Percentiles rank a stretch among this genome's conserved stretches.
phyloP scores from a whole-genome alignment of 2,329 filamentous ascomycete species.

The Fusarium transvaalense region DNA sequence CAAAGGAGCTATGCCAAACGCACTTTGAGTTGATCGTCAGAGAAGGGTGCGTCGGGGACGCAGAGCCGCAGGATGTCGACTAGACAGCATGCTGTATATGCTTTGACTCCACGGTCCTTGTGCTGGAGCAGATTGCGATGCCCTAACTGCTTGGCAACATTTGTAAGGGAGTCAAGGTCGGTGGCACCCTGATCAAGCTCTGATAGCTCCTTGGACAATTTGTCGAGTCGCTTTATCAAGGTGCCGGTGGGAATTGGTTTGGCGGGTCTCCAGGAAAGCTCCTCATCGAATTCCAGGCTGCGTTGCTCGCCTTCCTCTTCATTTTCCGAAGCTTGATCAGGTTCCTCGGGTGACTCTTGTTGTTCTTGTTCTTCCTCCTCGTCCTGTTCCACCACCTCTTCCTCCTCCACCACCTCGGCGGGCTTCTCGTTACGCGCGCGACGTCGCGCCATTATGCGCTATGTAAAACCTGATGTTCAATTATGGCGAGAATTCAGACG shows the following conservation, averaged over 20 bases:
- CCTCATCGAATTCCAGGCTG: conserved; percentile 82
- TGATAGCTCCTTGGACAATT: conserved; percentile 83
- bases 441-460: conserved; percentile 55
- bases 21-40: conserved; percentile 89
- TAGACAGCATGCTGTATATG: conserved; percentile 88
- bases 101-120: conserved; percentile 93
- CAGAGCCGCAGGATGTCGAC: conserved; percentile 94
- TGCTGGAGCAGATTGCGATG: conserved; percentile 86
- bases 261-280: conserved; percentile 91
- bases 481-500: background rate
- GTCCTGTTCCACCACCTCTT: conserved; percentile 46
- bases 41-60: conserved; percentile 95
- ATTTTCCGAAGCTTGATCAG: conserved; percentile 37
- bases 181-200: conserved; percentile 89
- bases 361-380: conserved; percentile 38
- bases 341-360: conserved; percentile 31
- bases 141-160: conserved; percentile 87
- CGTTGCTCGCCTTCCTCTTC: conserved; percentile 49
- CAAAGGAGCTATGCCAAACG: conserved; percentile 7
- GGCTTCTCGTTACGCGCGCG: conserved; percentile 53
- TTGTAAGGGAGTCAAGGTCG: conserved; percentile 83
- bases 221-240: conserved; percentile 83
- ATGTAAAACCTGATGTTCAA: conserved; percentile 13
- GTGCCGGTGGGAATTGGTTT: conserved; percentile 88
- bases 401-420: conserved; percentile 48